Percentiles rank a stretch among this genome's conserved stretches.
Conservation (phyloP, 306 rosid genomes). For the Dicorynia guianensis region DNA sequence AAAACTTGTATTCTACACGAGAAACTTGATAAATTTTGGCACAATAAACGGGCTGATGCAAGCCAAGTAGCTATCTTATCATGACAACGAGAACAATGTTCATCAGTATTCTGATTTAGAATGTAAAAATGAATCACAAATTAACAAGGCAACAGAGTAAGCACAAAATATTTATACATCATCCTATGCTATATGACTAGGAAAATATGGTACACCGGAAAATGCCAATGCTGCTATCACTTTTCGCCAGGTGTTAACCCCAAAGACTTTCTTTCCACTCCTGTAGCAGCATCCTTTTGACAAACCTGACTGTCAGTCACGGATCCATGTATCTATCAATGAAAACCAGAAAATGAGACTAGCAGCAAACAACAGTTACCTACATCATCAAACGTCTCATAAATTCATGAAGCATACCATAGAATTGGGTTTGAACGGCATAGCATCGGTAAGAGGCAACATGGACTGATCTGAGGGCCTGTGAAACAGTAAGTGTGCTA, state of each 20-base stretch:
- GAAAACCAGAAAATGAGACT: constrained; percentile 43
- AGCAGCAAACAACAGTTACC: neutral
- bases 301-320: constrained; percentile 57
- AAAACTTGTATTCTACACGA: neutral
- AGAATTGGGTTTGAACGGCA: constrained; percentile 49
- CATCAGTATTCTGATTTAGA: constrained; percentile 2
- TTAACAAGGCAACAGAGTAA: constrained; percentile 27
- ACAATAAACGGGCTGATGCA: constrained; percentile 7
- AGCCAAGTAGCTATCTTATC: neutral
- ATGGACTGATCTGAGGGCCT: constrained; percentile 66
- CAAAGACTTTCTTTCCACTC: constrained; percentile 33
- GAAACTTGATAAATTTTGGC: neutral
- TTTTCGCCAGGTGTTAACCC: constrained; percentile 32
- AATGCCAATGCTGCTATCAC: constrained; percentile 12
- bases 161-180: constrained; percentile 33
- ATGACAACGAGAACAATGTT: constrained; percentile 5
- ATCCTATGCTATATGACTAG: neutral
- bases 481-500: constrained; percentile 79
- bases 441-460: constrained; percentile 44
- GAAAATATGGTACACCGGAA: constrained; percentile 6
- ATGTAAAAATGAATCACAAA: constrained; percentile 13
- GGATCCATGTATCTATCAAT: constrained; percentile 57
- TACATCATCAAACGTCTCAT: constrained; percentile 15
- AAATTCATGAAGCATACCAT: constrained; percentile 54
- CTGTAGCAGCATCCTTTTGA: constrained; percentile 52